A percentile compares a stretch with the other conserved stretches of the same genome.
These are phyloP conservation scores for Colletotrichum sp. DNA, from an alignment of 2,329 filamentous ascomycete genomes.

Conservation along the genomic window DNA sequence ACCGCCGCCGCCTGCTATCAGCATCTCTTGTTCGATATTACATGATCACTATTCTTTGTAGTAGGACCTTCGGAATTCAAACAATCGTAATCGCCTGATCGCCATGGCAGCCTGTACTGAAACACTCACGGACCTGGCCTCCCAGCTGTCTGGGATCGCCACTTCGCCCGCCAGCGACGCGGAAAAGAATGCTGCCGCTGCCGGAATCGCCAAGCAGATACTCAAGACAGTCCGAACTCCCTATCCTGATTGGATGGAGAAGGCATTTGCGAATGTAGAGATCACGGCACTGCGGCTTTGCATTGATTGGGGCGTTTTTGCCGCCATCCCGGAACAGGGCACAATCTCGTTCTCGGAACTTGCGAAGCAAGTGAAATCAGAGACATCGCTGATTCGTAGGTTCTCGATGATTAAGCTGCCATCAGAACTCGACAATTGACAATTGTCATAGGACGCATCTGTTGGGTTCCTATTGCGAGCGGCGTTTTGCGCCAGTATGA, in stretches of 20 bases:
- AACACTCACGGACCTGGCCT: background rate
- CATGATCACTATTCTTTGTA: background rate
- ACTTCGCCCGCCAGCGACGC: background rate
- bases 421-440: rapidly evolving
- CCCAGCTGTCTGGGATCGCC: background rate
- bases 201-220: slow-evolving; percentile 6
- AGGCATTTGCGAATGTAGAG: background rate
- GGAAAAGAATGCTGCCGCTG: background rate
- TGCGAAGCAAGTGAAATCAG: slow-evolving; percentile 28
- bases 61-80: background rate
- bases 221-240: background rate
- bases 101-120: background rate
- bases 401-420: background rate
- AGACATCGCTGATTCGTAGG: slow-evolving; percentile 30
- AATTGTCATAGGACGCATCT: slow-evolving; percentile 18
- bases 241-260: slow-evolving; percentile 11
- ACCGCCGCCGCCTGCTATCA: background rate
- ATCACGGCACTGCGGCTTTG: slow-evolving; percentile 27
- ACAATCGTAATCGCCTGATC: background rate
- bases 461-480: slow-evolving; percentile 22
- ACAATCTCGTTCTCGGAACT: slow-evolving; percentile 31
- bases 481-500: slow-evolving; percentile 24
- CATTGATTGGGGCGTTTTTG: slow-evolving; percentile 35
- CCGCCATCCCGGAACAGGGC: slow-evolving; percentile 30
- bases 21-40: background rate